Percentiles rank a stretch among this genome's conserved stretches.
phyloP scores from a whole-genome alignment of 148 eudicot genomes.

The Chenopodium album region DNA sequence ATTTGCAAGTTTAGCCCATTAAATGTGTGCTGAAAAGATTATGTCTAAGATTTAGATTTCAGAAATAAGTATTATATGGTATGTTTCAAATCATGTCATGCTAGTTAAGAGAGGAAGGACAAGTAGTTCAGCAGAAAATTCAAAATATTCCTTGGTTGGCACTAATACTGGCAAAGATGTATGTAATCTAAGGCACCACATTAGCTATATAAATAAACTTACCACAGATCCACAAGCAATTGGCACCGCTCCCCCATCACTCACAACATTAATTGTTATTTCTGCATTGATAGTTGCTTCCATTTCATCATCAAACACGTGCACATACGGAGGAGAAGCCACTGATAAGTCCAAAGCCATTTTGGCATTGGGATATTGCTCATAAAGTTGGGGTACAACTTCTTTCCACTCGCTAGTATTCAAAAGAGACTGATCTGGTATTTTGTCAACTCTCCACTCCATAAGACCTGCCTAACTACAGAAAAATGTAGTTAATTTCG shows the following conservation, averaged over 20 bases:
- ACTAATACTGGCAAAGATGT: background rate
- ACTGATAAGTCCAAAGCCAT: slow-evolving; percentile 63
- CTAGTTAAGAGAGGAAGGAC: background rate
- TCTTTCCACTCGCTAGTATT: slow-evolving; percentile 86
- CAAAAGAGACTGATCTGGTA: slow-evolving; percentile 65
- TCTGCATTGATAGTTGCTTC: slow-evolving; percentile 47
- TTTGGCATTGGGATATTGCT: slow-evolving; percentile 57
- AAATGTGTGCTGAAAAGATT: no score
- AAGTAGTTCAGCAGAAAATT: background rate
- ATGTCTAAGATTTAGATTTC: no score
- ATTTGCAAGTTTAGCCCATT: no score
- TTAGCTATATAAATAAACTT: slow-evolving; percentile 28
- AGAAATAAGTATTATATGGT: no score
- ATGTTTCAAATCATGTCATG: no score
- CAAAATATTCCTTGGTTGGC: background rate
- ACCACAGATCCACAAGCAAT: slow-evolving; percentile 80
- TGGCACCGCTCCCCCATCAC: slow-evolving; percentile 49
- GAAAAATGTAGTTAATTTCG: slow-evolving; percentile 22
- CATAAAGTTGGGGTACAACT: slow-evolving; percentile 72
- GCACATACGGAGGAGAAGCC: slow-evolving; percentile 53
- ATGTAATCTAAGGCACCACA: background rate
- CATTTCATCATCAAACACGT: slow-evolving; percentile 41
- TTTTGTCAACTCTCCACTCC: slow-evolving; percentile 68
- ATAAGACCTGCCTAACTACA: slow-evolving; percentile 65
- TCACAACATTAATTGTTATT: slow-evolving; percentile 63